These are phyloP conservation scores for Paecilomyces variotii DNA, from an alignment of 2,329 filamentous ascomycete species.

Conservation along the genomic window DNA sequence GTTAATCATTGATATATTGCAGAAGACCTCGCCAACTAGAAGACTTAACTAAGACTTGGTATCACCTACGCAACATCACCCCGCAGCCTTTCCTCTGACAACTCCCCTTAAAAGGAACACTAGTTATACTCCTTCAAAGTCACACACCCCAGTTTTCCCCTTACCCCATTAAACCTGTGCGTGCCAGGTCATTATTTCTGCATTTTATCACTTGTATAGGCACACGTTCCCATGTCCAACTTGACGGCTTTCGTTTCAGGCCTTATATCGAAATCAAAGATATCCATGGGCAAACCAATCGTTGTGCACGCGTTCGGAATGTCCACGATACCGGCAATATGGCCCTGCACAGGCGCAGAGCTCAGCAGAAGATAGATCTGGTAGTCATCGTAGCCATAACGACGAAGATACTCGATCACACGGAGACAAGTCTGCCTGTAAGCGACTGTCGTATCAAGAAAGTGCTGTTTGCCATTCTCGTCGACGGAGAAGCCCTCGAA, in stretches of 20 bases:
- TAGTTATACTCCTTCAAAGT: neutral
- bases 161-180: neutral
- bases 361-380: constrained; percentile 81
- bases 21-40: neutral
- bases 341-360: constrained; percentile 79
- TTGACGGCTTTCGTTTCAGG: constrained; percentile 55
- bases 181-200: neutral
- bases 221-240: constrained; percentile 63
- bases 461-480: constrained; percentile 80
- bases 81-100: neutral
- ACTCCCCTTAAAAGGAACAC: neutral
- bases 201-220: constrained; percentile 42
- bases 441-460: constrained; percentile 75
- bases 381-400: constrained; percentile 63
- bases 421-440: constrained; percentile 75
- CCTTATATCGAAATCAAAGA: constrained; percentile 88
- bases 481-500: constrained; percentile 91
- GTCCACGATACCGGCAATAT: constrained; percentile 83
- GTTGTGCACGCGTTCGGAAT: constrained; percentile 90
- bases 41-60: neutral
- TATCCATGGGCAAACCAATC: constrained; percentile 80
- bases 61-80: neutral
- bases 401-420: constrained; percentile 69
- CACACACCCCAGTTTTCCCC: neutral
- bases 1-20: neutral